These are phyloP conservation scores for Neofusicoccum kwambonambiense DNA, from an alignment of 2,329 filamentous ascomycete genomes.

Conservation along the genomic window DNA sequence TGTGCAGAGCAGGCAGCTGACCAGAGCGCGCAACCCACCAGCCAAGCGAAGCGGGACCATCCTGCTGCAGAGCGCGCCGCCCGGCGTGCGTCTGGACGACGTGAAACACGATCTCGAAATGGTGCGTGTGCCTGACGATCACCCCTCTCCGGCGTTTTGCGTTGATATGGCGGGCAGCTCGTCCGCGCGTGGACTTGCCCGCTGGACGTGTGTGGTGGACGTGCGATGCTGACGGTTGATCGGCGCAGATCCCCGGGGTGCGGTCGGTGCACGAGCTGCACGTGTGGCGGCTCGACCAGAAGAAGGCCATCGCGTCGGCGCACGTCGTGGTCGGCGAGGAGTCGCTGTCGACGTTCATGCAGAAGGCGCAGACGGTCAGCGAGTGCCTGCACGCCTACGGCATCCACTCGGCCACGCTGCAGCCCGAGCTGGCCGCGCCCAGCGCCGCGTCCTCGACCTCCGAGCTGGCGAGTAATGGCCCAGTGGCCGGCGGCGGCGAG, in stretches of 20 bases:
- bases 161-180: too few relatives aligned
- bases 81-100: conserved; percentile 59
- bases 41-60: conserved; percentile 63
- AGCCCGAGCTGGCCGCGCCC: conserved; percentile 56
- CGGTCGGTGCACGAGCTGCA: conserved; percentile 69
- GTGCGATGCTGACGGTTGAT: neutral
- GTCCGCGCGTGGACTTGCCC: too few relatives aligned
- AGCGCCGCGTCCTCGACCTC: neutral
- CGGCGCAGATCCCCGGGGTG: conserved; percentile 61
- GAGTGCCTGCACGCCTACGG: conserved; percentile 73
- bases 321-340: conserved; percentile 61
- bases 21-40: neutral
- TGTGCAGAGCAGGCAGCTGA: neutral
- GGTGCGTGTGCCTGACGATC: conserved; percentile 37
- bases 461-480: conserved; percentile 3
- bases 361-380: conserved; percentile 60
- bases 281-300: conserved; percentile 71
- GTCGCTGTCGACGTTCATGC: conserved; percentile 58
- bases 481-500: conserved; percentile 21
- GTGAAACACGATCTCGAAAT: conserved; percentile 68
- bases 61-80: conserved; percentile 65
- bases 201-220: too few relatives aligned
- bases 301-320: conserved; percentile 66
- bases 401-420: conserved; percentile 69
- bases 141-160: too few relatives aligned